phyloP scores from a whole-genome alignment of 2,329 filamentous ascomycete species.

The Penicillium sp. region DNA sequence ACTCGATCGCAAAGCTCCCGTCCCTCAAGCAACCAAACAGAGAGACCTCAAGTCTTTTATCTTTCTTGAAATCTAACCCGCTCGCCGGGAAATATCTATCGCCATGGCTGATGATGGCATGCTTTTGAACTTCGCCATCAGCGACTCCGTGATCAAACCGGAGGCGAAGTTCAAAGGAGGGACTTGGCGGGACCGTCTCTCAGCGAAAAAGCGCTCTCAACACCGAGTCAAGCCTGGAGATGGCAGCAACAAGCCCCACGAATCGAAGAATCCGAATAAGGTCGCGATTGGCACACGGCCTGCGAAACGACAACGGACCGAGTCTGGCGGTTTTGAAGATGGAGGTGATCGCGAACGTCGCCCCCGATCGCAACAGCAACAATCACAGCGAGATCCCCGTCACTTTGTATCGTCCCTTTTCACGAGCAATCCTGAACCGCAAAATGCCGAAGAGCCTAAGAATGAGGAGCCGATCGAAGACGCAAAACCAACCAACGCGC shows the following conservation, averaged over 20 bases:
- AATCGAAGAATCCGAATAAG: conserved; percentile 43
- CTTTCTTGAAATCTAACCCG: conserved; percentile 12
- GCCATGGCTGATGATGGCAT: conserved; percentile 93
- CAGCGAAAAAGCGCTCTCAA: conserved; percentile 72
- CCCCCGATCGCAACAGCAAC: conserved; percentile 36
- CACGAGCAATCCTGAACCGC: conserved; percentile 81
- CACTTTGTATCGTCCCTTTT: conserved; percentile 91
- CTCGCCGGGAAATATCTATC: conserved; percentile 16
- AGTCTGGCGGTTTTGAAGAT: conserved; percentile 27
- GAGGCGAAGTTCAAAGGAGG: conserved; percentile 78
- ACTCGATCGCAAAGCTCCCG: conserved; percentile 28
- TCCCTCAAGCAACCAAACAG: conserved; percentile 9
- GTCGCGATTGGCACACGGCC: conserved; percentile 43
- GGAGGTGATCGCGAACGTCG: conserved; percentile 21
- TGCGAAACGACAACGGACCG: conserved; percentile 50
- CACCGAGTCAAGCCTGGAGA: conserved; percentile 47
- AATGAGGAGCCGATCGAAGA: conserved; percentile 53
- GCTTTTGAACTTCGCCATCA: conserved; percentile 87
- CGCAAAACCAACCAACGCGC: conserved; percentile 82
- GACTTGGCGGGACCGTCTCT: conserved; percentile 87
- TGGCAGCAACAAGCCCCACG: conserved; percentile 22
- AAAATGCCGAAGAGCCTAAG: conserved; percentile 56
- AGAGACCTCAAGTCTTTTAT: conserved; percentile 9
- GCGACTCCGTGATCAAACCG: conserved; percentile 68
- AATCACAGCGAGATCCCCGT: conserved; percentile 52